Base-by-base conservation (phyloP, 2,329 filamentous ascomycete genomes). In the Cadophora luteo-olivacea region DNA sequence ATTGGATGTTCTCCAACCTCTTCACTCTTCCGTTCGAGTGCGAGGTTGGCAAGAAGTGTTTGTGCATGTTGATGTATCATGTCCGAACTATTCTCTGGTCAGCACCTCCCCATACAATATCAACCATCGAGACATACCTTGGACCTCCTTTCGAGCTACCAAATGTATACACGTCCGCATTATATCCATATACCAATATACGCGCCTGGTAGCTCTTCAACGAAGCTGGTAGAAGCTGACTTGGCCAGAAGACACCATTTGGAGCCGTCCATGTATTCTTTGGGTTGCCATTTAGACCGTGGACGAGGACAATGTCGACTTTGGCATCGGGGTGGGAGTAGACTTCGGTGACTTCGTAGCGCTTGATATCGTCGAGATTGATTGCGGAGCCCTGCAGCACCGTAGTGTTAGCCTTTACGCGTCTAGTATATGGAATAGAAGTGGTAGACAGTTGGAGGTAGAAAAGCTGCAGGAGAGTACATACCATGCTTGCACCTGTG, bases 161-260 rank as follows among this genome's bases (percentile, higher is more conserved):
- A 70, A 85, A 86, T 0, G 83, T 78, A 48, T 81, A 79, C 1
- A 86, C 83, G 68, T 92, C 89, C 29, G 91, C 90, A 77, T 93
- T 92, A 77, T 93, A 93, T 29, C 91, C 91, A 75, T 92, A 93
- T 0, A 90, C 89, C 65, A 93, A 79, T 24, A 93, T 82, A 63
- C 92, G 88, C 64, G 89, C 89, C 29, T 85, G 85, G 12, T 83
- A 82, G 11, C 83, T 80, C 64, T 83, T 84, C 19, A 93, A 81
- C 1, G 89, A 84, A 0, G 80, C 77, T 0, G 91, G 90, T 1
- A 93, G 83, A 16, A 93, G 83, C 70, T 92, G 87, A 14, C 83
- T 80, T 0, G 91, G 91, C 91, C 91, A 93, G 79, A 90, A 92
- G 36, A 87, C 82, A 49, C 84, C 84, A 67, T 80, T 80, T 64